phyloP scores from a whole-genome alignment of 2,329 filamentous ascomycete species.

The Thyridium curvatum region DNA sequence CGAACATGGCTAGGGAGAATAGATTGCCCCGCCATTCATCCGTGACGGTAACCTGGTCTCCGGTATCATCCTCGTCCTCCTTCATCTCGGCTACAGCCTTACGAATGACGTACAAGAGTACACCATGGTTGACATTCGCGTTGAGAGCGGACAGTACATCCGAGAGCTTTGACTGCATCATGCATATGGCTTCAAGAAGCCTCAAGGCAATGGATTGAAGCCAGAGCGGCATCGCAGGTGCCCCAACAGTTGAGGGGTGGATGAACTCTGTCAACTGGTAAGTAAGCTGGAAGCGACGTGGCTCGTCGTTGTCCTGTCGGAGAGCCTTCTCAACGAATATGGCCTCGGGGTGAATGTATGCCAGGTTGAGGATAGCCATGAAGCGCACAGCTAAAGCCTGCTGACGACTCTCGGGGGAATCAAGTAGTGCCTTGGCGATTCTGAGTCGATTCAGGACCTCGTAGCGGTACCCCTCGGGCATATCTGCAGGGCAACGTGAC shows the following conservation, averaged over 20 bases:
- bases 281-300: slow-evolving; percentile 78
- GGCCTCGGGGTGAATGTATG: slow-evolving; percentile 78
- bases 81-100: slow-evolving; percentile 83
- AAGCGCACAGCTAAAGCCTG: slow-evolving; percentile 75
- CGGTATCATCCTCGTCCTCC: slow-evolving; percentile 46
- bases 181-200: slow-evolving; percentile 78
- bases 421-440: slow-evolving; percentile 71
- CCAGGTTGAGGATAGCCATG: slow-evolving; percentile 82
- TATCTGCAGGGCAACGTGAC: slow-evolving; percentile 47
- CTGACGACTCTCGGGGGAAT: slow-evolving; percentile 60
- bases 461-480: slow-evolving; percentile 71
- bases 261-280: slow-evolving; percentile 91
- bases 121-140: slow-evolving; percentile 92
- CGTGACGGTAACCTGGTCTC: slow-evolving; percentile 56
- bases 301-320: slow-evolving; percentile 83
- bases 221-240: slow-evolving; percentile 59
- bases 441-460: slow-evolving; percentile 81
- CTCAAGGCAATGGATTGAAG: slow-evolving; percentile 78
- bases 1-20: slow-evolving; percentile 78
- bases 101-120: slow-evolving; percentile 85
- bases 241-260: slow-evolving; percentile 69
- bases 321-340: slow-evolving; percentile 83
- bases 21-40: slow-evolving; percentile 89
- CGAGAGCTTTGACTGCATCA: slow-evolving; percentile 66
- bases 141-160: slow-evolving; percentile 90